A percentile compares a stretch with the other conserved stretches of the same genome.
Conservation (phyloP, 106 monocot species). For the Narthecium ossifragum region DNA sequence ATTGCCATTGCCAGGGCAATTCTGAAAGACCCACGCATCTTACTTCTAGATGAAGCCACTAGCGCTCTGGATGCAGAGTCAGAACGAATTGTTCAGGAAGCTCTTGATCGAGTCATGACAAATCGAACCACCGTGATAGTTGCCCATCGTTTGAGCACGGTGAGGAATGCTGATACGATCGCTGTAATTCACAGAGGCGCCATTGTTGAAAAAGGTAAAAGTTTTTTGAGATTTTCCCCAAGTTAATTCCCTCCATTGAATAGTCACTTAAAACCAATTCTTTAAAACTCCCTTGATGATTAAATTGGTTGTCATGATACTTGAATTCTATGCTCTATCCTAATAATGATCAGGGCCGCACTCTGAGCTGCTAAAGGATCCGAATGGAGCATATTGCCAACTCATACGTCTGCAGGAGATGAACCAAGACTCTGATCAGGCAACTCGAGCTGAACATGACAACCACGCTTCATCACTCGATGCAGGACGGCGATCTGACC, state of each 20-base stretch:
- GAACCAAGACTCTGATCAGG: slow-evolving; percentile 21
- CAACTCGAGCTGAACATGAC: not conserved
- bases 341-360: slow-evolving; percentile 44
- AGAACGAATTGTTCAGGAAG: slow-evolving; percentile 59
- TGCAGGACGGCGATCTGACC: too few species aligned
- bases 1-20: slow-evolving; percentile 54
- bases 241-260: too few species aligned
- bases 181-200: slow-evolving; percentile 48
- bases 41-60: slow-evolving; percentile 51
- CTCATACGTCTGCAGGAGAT: slow-evolving; percentile 30
- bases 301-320: too few species aligned
- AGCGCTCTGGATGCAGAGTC: slow-evolving; percentile 69
- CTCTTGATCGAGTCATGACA: slow-evolving; percentile 48
- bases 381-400: slow-evolving; percentile 35
- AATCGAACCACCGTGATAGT: slow-evolving; percentile 60
- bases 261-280: too few species aligned
- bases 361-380: slow-evolving; percentile 15
- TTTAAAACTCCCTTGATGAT: too few species aligned
- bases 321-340: too few species aligned
- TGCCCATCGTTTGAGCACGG: slow-evolving; percentile 59
- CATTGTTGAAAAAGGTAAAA: slow-evolving; percentile 55
- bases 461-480: not conserved
- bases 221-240: not conserved
- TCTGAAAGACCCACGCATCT: slow-evolving; percentile 47
- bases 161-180: slow-evolving; percentile 54